Percentiles rank a stretch among this genome's conserved stretches.
phyloP scores from a whole-genome alignment of 2,329 filamentous ascomycete genomes.

The Macrophomina tecta region DNA sequence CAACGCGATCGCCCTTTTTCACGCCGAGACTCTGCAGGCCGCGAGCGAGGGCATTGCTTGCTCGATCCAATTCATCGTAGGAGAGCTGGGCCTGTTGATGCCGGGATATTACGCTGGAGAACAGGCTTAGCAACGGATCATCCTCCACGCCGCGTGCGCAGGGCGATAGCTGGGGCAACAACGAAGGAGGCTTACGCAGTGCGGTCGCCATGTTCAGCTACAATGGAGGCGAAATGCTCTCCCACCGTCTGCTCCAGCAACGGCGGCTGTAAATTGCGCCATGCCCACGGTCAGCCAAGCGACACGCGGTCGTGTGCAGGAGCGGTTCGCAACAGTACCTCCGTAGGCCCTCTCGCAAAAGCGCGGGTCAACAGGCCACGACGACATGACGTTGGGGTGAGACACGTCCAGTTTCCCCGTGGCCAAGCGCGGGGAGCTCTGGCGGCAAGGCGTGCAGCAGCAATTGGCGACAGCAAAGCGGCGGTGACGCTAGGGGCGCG shows the following conservation, averaged over 20 bases:
- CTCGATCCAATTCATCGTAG: conserved; percentile 75
- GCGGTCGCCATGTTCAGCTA: conserved; percentile 68
- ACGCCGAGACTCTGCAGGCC: conserved; percentile 75
- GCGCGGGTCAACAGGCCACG: conserved; percentile 41
- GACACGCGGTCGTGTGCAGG: neutral
- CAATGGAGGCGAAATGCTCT: conserved; percentile 72
- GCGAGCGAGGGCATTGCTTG: conserved; percentile 76
- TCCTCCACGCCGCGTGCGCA: neutral
- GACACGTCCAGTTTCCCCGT: neutral
- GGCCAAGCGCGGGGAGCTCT: neutral
- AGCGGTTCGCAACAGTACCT: conserved; percentile 36
- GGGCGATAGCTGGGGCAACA: no score
- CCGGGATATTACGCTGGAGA: conserved; percentile 60
- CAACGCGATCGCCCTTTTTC: conserved; percentile 81
- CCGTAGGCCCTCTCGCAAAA: conserved; percentile 40
- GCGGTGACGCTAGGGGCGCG: neutral
- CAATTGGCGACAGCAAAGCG: neutral
- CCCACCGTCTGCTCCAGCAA: conserved; percentile 73
- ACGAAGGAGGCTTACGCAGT: conserved; percentile 55
- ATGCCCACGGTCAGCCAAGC: neutral
- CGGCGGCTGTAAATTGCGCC: conserved; percentile 59
- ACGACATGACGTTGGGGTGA: conserved; percentile 2
- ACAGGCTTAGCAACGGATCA: conserved; percentile 24
- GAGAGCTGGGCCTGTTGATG: conserved; percentile 71
- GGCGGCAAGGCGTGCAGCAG: neutral